Percentiles rank a stretch among this genome's conserved stretches.
phyloP scores from a whole-genome alignment of 331 rosid genomes.

The Rhamnella rubrinervis region DNA sequence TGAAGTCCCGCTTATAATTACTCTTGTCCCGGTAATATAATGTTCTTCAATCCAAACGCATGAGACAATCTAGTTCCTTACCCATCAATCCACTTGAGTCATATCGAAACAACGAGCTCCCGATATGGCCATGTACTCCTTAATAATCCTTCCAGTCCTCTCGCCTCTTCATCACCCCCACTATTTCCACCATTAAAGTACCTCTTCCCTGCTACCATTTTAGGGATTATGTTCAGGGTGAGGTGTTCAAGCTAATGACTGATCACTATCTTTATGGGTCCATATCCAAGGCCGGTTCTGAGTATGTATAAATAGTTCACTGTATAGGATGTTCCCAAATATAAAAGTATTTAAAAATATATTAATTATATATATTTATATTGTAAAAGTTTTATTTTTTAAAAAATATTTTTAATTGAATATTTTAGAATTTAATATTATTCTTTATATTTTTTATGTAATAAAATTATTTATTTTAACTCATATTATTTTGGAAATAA shows the following conservation, averaged over 20 bases:
- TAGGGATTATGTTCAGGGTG: conserved; percentile 38
- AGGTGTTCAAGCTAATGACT: conserved; percentile 47
- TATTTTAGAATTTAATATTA: no score
- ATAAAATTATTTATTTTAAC: no score
- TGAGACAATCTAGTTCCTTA: conserved; percentile 39
- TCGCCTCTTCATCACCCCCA: conserved; percentile 43
- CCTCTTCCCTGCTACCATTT: conserved; percentile 54
- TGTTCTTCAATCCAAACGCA: conserved; percentile 59
- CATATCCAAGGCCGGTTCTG: no score
- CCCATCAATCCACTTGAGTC: conserved; percentile 48
- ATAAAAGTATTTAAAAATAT: no score
- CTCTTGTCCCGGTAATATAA: background rate
- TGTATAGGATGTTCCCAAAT: no score
- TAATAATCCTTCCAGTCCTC: conserved; percentile 37
- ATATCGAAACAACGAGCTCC: conserved; percentile 51
- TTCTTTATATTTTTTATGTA: no score
- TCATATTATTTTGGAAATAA: no score
- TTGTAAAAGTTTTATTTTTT: no score
- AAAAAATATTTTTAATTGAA: no score
- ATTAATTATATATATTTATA: no score
- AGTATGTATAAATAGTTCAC: no score
- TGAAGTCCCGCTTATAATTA: conserved; percentile 41
- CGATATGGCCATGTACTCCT: conserved; percentile 50
- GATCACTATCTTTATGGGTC: conserved; percentile 29
- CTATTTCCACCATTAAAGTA: conserved; percentile 32